phyloP scores from a whole-genome alignment of 139 green algal species.

The Deuterostichococcus epilithicus region DNA sequence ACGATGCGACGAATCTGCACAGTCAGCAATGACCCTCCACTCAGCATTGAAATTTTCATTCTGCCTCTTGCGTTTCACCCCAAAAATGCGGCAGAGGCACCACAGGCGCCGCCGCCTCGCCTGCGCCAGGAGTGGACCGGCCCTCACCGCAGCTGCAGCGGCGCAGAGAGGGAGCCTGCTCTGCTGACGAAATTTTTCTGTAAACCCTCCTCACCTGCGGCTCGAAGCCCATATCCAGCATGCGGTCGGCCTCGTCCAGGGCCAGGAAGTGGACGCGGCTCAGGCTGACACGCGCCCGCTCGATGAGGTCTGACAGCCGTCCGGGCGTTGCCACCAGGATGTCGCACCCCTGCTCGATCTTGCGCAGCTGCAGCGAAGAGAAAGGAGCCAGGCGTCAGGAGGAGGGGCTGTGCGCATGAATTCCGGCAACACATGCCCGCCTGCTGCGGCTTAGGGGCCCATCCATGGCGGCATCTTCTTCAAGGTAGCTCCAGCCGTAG shows the following conservation, averaged over 20 bases:
- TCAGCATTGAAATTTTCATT: not conserved
- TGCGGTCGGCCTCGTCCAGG: slow-evolving; percentile 94
- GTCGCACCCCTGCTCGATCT: slow-evolving; percentile 93
- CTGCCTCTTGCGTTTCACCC: not conserved
- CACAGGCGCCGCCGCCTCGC: not conserved
- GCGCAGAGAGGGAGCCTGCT: too few species aligned
- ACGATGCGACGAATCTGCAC: slow-evolving; percentile 54
- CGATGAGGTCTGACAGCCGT: slow-evolving; percentile 89
- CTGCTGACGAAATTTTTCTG: slow-evolving; percentile 43
- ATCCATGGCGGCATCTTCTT: too few species aligned
- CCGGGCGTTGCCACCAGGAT: slow-evolving; percentile 96
- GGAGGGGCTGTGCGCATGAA: too few species aligned
- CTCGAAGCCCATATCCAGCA: slow-evolving; percentile 99
- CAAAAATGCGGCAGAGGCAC: not conserved
- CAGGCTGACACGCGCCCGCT: slow-evolving; percentile 82
- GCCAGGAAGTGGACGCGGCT: slow-evolving; percentile 68
- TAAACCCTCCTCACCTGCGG: slow-evolving; percentile 54
- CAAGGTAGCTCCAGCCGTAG: too few species aligned
- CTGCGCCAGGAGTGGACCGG: too few species aligned
- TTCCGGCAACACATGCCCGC: too few species aligned
- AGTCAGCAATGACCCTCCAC: not conserved
- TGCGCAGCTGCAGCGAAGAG: slow-evolving; percentile 68
- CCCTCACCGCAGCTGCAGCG: too few species aligned
- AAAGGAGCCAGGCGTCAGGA: not conserved
- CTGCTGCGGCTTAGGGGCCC: too few species aligned